These are phyloP conservation scores for Eutrema japonicum DNA, from an alignment of 345 rosid species.

Conservation along the genomic window DNA sequence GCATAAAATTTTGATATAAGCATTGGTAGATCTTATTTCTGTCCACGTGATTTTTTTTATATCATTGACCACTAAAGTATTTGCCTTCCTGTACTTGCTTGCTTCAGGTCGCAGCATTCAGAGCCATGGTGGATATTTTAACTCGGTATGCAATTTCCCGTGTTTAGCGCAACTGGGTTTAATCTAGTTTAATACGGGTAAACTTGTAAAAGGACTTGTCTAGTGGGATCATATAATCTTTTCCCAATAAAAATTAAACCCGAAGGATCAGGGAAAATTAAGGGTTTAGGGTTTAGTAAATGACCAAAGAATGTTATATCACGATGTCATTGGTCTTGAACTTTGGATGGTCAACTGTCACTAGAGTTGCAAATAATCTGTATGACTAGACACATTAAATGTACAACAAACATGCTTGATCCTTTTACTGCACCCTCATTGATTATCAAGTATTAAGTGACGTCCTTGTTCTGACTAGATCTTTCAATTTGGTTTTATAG, in stretches of 20 bases:
- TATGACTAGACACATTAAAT: conserved; percentile 19
- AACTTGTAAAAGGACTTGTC: conserved; percentile 18
- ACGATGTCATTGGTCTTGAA: conserved; percentile 25
- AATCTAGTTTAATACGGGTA: not conserved
- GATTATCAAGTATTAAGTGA: not conserved
- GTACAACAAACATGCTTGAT: conserved; percentile 15
- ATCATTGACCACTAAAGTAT: conserved; percentile 34
- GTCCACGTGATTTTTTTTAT: conserved; percentile 30
- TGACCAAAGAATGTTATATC: conserved; percentile 6
- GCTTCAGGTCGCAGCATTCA: conserved; percentile 97
- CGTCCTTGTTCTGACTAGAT: conserved; percentile 29
- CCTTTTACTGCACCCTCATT: not conserved
- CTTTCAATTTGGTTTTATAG: conserved; percentile 52
- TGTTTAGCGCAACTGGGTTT: conserved; percentile 16
- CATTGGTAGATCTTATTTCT: conserved; percentile 2
- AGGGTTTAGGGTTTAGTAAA: conserved; percentile 14
- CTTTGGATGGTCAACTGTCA: conserved; percentile 22
- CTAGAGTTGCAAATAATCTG: conserved; percentile 35
- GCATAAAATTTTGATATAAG: conserved; percentile 3
- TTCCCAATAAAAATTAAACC: conserved; percentile 9
- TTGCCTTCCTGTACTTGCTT: conserved; percentile 43
- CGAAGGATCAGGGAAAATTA: not conserved
- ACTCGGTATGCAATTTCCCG: conserved; percentile 64
- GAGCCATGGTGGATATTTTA: conserved; percentile 98
- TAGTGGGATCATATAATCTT: not conserved